Conservation (phyloP, 2,329 filamentous ascomycete species). For the Aureobasidium sp. region DNA sequence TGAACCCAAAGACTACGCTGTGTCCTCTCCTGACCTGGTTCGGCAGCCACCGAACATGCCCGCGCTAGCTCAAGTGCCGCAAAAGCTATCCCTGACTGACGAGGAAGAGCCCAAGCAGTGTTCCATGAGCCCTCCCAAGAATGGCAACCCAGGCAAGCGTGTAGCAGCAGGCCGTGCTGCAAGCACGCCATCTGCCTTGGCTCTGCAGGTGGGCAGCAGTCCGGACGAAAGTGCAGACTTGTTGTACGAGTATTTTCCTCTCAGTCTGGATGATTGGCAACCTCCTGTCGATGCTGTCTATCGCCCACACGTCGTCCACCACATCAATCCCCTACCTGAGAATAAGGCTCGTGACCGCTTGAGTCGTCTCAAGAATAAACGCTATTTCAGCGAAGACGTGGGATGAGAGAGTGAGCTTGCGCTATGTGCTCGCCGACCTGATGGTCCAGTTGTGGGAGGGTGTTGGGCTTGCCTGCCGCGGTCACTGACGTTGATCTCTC, state of each 20-base stretch:
- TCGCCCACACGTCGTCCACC: conserved; percentile 85
- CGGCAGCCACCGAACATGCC: conserved; percentile 29
- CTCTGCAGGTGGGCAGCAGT: conserved; percentile 46
- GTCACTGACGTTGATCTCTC: too few species aligned
- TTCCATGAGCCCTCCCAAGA: background rate
- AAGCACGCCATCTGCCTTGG: conserved; percentile 38
- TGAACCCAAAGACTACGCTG: conserved; percentile 20
- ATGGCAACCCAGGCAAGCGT: conserved; percentile 3
- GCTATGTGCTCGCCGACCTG: background rate
- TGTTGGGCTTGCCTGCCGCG: too few species aligned
- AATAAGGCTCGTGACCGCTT: conserved; percentile 17
- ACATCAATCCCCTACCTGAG: conserved; percentile 49
- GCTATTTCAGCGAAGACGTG: conserved; percentile 41
- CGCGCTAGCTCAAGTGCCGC: conserved; percentile 36
- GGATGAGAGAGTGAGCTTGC: conserved; percentile 16
- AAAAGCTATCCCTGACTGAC: conserved; percentile 48
- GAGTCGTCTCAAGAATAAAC: conserved; percentile 32
- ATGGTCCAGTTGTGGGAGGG: background rate
- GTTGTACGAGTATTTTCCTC: conserved; percentile 89
- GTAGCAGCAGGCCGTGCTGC: conserved; percentile 23
- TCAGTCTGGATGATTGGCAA: conserved; percentile 89
- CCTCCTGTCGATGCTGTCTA: conserved; percentile 85
- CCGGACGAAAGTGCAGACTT: conserved; percentile 70
- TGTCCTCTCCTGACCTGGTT: conserved; percentile 44
- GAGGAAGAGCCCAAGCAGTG: conserved; percentile 38